phyloP scores from a whole-genome alignment of 2,329 filamentous ascomycete species.

The Paradendryphiella salina region DNA sequence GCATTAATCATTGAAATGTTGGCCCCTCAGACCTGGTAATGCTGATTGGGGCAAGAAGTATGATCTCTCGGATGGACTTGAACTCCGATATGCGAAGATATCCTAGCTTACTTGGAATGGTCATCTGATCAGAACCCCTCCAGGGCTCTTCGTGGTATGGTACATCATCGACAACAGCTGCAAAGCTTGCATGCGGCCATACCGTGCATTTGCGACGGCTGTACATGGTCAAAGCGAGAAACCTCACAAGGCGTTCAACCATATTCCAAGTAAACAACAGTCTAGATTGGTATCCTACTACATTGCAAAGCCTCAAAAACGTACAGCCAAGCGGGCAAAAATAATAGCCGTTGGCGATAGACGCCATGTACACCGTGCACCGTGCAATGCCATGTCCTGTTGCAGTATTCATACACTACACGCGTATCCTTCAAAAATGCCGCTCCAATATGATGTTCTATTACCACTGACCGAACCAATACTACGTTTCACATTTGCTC shows the following conservation, averaged over 20 bases:
- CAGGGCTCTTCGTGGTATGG: no score
- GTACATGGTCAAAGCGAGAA: no score
- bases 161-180: no score
- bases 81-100: no score
- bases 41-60: background rate
- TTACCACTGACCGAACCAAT: conserved; percentile 2
- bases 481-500: background rate
- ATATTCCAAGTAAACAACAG: background rate
- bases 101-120: no score
- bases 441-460: background rate
- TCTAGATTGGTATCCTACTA: conserved; percentile 15
- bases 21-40: background rate
- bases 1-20: background rate
- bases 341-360: conserved; percentile 5
- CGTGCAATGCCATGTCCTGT: conserved; percentile 26
- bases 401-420: conserved; percentile 11
- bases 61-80: no score
- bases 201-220: no score
- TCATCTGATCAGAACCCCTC: no score
- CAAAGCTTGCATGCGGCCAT: no score
- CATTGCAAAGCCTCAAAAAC: conserved; percentile 3
- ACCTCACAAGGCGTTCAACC: background rate
- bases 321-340: conserved; percentile 1
- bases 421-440: background rate
- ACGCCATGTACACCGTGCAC: conserved; percentile 30